Evolutionary conservation across 495 filamentous ascomycete genomes (phyloP), one percentile per base, ranked within the genome.

Genomic region (Penicillium ucsense): DNA sequence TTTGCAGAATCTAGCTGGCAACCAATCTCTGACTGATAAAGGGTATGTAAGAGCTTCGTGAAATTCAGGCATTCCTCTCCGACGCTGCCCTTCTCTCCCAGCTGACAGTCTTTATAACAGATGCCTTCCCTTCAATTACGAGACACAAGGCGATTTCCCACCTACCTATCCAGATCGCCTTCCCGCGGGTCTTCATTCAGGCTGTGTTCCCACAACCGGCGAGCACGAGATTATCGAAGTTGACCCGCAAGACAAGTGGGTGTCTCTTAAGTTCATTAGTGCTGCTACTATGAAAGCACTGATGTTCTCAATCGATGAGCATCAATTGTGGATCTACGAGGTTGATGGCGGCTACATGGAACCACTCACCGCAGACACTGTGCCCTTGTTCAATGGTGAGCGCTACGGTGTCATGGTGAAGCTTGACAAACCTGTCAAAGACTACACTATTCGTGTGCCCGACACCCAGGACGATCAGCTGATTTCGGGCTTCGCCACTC

Each of bases 221-320:
- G 36, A 51, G 3, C 56, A 57, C 5, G 67, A 67, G 29, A 55
- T 67, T 5, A 60, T 75, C 39, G 46, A 62, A 11, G 70, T 74
- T 5, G 58, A 73, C 30, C 49, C 62, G 10, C 46, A 47, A 0
- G 37, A 66, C 35, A 50, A 57, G 12, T 81, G 75, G 71, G 56
- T 67, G 4, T 71, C 70, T 41, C 56, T 79, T 6, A 72, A 77
- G n/a, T 58, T 79, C 43, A 71, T 79, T 37, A 66, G 64, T 36
- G 57, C 73, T 3, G 59, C 68, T 3, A 56, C 60, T 29, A 36
- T 72, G 9, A 64, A 72, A 29, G 62, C 56, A 2, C 52, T 67
- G 10, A 54, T 58, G 7, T 65, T 77, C 45, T 75, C 72, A 8
- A 62, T 72, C 27, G 66, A 72, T 41, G 56, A 68, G 12, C 66